Evolutionary conservation across 768 basidiomycete genomes (phyloP), one percentile per base, ranked within the genome.

Genomic region (Symmetrospora coprosmae): DNA sequence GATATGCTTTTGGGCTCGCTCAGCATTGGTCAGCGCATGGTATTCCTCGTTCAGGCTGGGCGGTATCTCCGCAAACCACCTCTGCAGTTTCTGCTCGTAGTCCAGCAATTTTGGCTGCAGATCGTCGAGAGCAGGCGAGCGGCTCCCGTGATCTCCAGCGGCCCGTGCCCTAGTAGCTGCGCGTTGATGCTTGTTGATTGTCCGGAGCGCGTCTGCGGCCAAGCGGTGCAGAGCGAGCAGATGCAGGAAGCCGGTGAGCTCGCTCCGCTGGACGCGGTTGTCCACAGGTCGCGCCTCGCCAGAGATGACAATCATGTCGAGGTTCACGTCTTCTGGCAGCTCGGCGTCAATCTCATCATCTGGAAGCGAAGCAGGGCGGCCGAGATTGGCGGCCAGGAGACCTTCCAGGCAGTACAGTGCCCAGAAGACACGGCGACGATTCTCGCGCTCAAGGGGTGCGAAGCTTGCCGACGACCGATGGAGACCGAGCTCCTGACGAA

Each of bases 291-390:
- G 5, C 27, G 27, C 16, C 2, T n/a, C 1, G 38, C 31, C 27
- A 16, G 37, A 17, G 5, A 19, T 6, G 2, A 21, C 28, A 5
- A 55, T 16, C 34, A 23, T 49, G n/a, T 61, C 48, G 17, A 50
- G 30, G 27, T 31, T 30, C 2, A 34, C 2, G 27, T 61, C 40
- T 21, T 50, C 17, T 13, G 59, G 59, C 8, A 16, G 39, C 48
- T 50, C 59, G 11, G 43, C 28, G 38, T 61, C 59, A 23, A 61
- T 61, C 23, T 61, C 59, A 28, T 49, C 21, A n/a, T 49, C 46
- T 16, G 47, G 59, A 2, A 61, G n/a, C 11, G 46, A 49, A 5
- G 47, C 30, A 27, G 59, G 59, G 4, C 59, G 46, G 0, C 59
- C 59, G 33, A 61, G 39, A 39, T 61, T 61, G 27, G 38, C 37